Evolutionary conservation across 202 grass and related monocot species (phyloP), one percentile per base, ranked within the genome.

Genomic region (Zoysia matrella): DNA sequence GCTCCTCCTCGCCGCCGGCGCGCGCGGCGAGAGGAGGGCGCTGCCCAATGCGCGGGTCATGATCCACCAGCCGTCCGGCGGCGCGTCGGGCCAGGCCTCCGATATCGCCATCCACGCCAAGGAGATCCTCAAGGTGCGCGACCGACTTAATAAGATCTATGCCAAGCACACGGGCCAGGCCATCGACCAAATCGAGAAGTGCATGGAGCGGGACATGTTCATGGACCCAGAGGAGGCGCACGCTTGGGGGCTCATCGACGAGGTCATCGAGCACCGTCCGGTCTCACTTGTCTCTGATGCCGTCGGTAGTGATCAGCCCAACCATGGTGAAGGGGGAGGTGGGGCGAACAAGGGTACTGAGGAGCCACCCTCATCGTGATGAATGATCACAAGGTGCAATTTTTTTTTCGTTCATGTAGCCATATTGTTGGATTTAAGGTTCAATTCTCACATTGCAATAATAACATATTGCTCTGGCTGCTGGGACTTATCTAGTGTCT

Each of bases 11-110:
- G 87, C 93, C 5, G 89, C 93, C 1, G 93, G 96, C 15, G 87
- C 93, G 2, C 75, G 68, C 2, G 93, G 96, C 2, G 93, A 99
- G 81, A 90, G 96, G 2, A 87, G 93, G 7, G 91, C 93, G 13
- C 88, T 99, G 56, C 96, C 96, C 0, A 93, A 99, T 62, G 87
- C 96, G 4, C 86, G 93, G 52, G 86, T 99, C 64, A 99, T 99
- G 96, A 90, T 99, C 86, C 96, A 99, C 83, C 96, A 99, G 78
- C 96, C 96, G 2, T 94, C 92, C 3, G 95, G 95, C 6, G 92
- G 95, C 18, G 86, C 86, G n/a, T 85, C 82, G 4, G 95, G 95
- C 0, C 88, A 93, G 92, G 95, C 95, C 0, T 65, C 88, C 7
- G 95, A 98, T 69, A 88, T 98, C 12, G 90, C 88, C 5, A 94